Evolutionary conservation across 257 asterid genomes (phyloP).

Genomic region (Plantago major): DNA sequence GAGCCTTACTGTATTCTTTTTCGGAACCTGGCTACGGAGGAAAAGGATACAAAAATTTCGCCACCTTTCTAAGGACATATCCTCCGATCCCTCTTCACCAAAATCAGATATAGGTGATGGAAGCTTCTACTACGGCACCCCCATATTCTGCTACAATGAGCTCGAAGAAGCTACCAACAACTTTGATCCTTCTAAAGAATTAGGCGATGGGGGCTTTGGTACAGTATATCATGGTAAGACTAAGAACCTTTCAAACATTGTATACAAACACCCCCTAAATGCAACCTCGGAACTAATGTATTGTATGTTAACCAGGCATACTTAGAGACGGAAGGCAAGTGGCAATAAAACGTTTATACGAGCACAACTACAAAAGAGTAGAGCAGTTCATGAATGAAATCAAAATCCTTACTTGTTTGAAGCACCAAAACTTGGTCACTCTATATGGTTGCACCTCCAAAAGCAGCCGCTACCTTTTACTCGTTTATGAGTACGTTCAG

Average conservation of each 20-base stretch:
- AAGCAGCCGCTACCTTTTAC: conserved; percentile 55
- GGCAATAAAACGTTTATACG: conserved; percentile 28
- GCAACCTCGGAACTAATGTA: not conserved
- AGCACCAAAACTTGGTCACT: conserved; percentile 70
- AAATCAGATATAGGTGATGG: conserved; percentile 37
- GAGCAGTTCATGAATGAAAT: conserved; percentile 70
- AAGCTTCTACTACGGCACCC: conserved; percentile 42
- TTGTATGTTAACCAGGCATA: conserved; percentile 34
- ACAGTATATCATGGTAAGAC: conserved; percentile 67
- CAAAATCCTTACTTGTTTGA: conserved; percentile 50
- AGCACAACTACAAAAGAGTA: conserved; percentile 49
- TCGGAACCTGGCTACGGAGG: conserved; percentile 24
- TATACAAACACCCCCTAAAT: not conserved
- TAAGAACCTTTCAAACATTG: not conserved
- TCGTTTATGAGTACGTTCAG: conserved; percentile 62
- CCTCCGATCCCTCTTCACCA: conserved; percentile 33
- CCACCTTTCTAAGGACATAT: conserved; percentile 33
- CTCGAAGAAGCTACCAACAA: conserved; percentile 55
- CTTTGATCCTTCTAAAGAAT: conserved; percentile 54
- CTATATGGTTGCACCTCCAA: no score
- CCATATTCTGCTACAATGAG: conserved; percentile 53
- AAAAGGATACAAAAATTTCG: conserved; percentile 18
- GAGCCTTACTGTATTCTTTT: conserved; percentile 3
- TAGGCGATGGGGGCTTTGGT: conserved; percentile 83
- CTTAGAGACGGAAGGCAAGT: conserved; percentile 62